Evolutionary conservation across 108 stramenopile species (phyloP).

Genomic region (Cyclotella kingstonii): DNA sequence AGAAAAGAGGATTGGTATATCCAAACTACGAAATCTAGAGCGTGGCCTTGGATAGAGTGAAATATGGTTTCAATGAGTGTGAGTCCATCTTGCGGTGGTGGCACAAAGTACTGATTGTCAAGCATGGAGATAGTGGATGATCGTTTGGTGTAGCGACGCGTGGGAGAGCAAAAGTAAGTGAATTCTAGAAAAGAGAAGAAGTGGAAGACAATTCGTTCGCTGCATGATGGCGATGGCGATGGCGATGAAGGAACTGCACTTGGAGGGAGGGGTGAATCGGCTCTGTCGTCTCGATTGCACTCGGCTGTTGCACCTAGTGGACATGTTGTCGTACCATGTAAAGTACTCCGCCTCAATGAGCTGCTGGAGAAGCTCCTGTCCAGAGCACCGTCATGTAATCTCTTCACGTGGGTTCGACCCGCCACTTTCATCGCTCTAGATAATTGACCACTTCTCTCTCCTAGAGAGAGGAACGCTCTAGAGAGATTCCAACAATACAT

Average conservation of each 20-base stretch:
- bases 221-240: background rate
- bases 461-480: no score
- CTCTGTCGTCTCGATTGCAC: no score
- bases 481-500: no score
- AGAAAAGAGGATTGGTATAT: constrained; percentile 30
- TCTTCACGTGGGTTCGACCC: background rate
- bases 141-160: constrained; percentile 1
- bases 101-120: constrained; percentile 28
- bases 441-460: no score
- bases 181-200: background rate
- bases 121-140: constrained; percentile 11
- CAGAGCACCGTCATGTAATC: background rate
- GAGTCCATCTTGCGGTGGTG: constrained; percentile 15
- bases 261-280: background rate
- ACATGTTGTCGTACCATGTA: no score
- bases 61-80: constrained; percentile 7
- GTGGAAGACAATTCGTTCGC: background rate
- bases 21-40: constrained; percentile 27
- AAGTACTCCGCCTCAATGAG: no score
- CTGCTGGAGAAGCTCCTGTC: no score
- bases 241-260: background rate
- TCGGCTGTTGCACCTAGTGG: no score
- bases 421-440: no score
- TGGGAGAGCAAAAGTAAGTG: background rate
- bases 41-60: constrained; percentile 7